phyloP scores from a whole-genome alignment of 345 rosid genomes.

The Populus davidiana region DNA sequence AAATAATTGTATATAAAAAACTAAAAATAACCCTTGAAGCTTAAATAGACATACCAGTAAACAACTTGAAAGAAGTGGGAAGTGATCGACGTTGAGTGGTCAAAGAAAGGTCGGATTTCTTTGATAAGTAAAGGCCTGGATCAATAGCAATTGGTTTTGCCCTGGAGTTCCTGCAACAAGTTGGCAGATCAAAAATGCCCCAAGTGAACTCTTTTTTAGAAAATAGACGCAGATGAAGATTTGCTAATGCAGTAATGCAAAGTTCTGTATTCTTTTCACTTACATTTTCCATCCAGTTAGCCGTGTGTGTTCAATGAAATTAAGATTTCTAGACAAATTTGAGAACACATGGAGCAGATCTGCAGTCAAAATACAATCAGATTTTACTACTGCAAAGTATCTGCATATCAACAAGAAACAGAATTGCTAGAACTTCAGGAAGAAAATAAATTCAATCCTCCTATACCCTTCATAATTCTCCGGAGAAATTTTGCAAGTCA shows the following conservation, averaged over 20 bases:
- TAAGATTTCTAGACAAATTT: slow-evolving; percentile 65
- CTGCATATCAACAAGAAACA: no score
- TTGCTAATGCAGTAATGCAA: no score
- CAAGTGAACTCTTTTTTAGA: neutral
- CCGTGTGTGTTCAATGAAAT: slow-evolving; percentile 76
- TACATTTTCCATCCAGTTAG: slow-evolving; percentile 94
- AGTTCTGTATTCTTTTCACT: slow-evolving; percentile 22
- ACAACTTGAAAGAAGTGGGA: slow-evolving; percentile 83
- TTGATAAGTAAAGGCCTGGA: slow-evolving; percentile 90
- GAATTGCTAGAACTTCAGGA: neutral
- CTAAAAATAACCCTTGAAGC: neutral
- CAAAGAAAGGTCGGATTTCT: slow-evolving; percentile 80
- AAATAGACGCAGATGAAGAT: neutral
- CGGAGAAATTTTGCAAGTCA: no score
- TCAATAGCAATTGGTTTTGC: slow-evolving; percentile 85
- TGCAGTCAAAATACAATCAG: slow-evolving; percentile 30
- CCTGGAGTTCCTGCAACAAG: slow-evolving; percentile 65
- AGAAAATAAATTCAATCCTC: no score
- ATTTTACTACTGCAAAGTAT: neutral
- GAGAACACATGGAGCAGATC: slow-evolving; percentile 78
- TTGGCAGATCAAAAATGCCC: slow-evolving; percentile 3
- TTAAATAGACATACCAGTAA: slow-evolving; percentile 55
- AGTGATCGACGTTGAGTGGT: slow-evolving; percentile 87
- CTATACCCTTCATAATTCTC: no score
- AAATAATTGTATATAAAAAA: neutral